These are phyloP conservation scores for Irpex sp. DNA, from an alignment of 1,284 basidiomycete species.

Conservation along the genomic window DNA sequence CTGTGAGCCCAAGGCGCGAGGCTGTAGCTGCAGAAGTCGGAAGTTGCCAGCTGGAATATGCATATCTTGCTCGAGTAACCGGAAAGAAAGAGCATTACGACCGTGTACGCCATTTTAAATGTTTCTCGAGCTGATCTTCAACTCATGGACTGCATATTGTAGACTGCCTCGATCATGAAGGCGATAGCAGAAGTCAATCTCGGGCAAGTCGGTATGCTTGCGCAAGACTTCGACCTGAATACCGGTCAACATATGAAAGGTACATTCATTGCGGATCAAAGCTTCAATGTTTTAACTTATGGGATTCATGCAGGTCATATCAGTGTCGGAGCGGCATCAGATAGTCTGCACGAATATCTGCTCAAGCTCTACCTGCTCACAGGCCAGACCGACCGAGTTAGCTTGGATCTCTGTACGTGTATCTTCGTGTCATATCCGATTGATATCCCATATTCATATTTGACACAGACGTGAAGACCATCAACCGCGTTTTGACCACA, in stretches of 20 bases:
- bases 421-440: background rate
- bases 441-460: background rate
- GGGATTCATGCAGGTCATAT: background rate
- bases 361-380: constrained; percentile 69
- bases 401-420: constrained; percentile 58
- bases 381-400: constrained; percentile 48
- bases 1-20: background rate
- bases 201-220: background rate
- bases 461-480: constrained; percentile 51
- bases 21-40: constrained; percentile 38
- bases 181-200: background rate
- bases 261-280: background rate
- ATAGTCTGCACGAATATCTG: constrained; percentile 74
- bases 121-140: background rate
- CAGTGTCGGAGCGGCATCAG: constrained; percentile 25
- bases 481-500: constrained; percentile 55
- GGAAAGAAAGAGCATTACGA: constrained; percentile 47
- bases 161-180: constrained; percentile 30
- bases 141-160: background rate
- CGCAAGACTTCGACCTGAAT: background rate
- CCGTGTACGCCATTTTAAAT: constrained; percentile 26
- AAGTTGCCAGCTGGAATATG: constrained; percentile 58
- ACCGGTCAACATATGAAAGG: background rate
- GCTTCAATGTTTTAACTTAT: background rate
- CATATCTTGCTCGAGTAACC: constrained; percentile 58